Percentiles rank a stretch among this genome's conserved stretches.
These are phyloP conservation scores for Tricholoma sp. DNA, from an alignment of 768 basidiomycete genomes.

Conservation along the genomic window DNA sequence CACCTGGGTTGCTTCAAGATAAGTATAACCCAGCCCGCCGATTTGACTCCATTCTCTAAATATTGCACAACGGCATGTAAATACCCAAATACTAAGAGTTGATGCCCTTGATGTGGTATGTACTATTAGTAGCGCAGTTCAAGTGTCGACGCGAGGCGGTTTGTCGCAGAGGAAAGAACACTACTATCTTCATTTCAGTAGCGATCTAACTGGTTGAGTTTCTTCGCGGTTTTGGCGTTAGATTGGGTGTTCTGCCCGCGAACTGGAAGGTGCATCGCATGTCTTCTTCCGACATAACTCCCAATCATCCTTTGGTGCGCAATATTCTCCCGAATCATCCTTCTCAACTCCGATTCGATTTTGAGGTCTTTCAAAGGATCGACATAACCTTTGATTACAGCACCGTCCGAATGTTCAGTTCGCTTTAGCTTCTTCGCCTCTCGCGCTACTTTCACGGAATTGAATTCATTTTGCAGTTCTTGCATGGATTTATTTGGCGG, in stretches of 20 bases:
- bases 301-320: constrained; percentile 91
- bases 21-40: too few species aligned
- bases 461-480: constrained; percentile 36
- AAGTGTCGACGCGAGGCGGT: too few species aligned
- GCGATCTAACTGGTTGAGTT: constrained; percentile 82
- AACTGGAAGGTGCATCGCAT: constrained; percentile 91
- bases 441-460: constrained; percentile 22
- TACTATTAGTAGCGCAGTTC: too few species aligned
- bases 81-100: too few species aligned
- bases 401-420: constrained; percentile 14
- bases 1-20: too few species aligned
- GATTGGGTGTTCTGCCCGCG: constrained; percentile 90
- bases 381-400: constrained; percentile 15
- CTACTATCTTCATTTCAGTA: constrained; percentile 14
- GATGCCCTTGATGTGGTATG: not conserved
- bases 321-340: constrained; percentile 85
- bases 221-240: constrained; percentile 87
- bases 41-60: too few species aligned
- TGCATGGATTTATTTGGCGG: constrained; percentile 35
- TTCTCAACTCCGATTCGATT: constrained; percentile 84
- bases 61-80: too few species aligned
- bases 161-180: not conserved
- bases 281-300: constrained; percentile 87
- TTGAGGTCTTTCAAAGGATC: constrained; percentile 73
- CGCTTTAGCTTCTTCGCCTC: constrained; percentile 27